Conservation (phyloP, 768 basidiomycete species). For the Xanthoconium purpureum region DNA sequence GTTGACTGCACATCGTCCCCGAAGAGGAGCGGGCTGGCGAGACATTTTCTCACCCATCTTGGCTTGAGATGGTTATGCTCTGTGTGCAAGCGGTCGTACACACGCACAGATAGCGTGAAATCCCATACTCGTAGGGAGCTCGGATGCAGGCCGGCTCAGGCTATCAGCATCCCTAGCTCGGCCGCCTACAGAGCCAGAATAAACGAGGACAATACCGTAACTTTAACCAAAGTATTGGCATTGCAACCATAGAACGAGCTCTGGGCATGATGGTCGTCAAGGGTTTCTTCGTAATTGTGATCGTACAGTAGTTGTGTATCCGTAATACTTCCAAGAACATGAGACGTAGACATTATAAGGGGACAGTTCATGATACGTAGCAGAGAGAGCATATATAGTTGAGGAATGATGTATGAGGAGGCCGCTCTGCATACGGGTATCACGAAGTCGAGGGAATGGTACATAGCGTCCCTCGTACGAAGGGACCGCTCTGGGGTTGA, state of each 20-base stretch:
- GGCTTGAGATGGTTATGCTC: conserved; percentile 19
- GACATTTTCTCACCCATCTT: conserved; percentile 20
- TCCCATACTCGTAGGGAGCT: conserved; percentile 3
- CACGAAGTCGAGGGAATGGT: conserved; percentile 1
- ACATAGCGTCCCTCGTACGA: neutral
- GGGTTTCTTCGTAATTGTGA: neutral
- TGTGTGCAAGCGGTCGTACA: conserved; percentile 6
- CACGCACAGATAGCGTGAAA: conserved; percentile 18
- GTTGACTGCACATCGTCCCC: conserved; percentile 1
- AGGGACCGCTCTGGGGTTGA: neutral
- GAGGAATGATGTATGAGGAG: neutral
- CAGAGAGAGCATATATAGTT: neutral
- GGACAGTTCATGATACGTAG: conserved; percentile 4
- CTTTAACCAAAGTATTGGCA: conserved; percentile 22
- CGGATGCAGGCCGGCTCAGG: neutral
- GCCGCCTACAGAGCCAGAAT: conserved; percentile 7
- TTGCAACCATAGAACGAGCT: neutral
- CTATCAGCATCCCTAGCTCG: conserved; percentile 15
- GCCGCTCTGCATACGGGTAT: conserved; percentile 6
- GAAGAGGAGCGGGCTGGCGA: conserved; percentile 7
- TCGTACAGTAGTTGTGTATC: conserved; percentile 19
- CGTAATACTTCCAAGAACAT: conserved; percentile 11
- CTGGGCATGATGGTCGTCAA: neutral
- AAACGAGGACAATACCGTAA: conserved; percentile 8
- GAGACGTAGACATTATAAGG: neutral